A percentile compares a stretch with the other conserved stretches of the same genome.
These are phyloP conservation scores for Eucalyptus sp. DNA, from an alignment of 345 rosid genomes.

Conservation along the genomic window DNA sequence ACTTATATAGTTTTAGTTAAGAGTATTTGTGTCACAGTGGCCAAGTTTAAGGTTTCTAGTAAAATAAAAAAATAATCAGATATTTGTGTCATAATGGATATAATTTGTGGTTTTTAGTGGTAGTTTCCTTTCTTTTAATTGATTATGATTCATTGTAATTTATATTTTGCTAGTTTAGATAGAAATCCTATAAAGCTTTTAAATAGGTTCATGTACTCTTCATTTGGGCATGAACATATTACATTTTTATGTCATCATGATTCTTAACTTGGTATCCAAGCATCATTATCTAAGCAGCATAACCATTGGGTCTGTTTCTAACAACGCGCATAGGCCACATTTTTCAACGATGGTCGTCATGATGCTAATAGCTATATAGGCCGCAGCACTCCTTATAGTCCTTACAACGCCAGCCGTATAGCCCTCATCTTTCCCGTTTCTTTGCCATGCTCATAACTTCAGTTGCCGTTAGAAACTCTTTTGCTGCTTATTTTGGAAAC, in stretches of 20 bases:
- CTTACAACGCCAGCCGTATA: too few species aligned
- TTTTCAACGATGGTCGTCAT: background rate
- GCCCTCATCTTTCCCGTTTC: too few species aligned
- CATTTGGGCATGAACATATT: background rate
- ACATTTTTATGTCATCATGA: background rate
- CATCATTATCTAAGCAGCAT: background rate
- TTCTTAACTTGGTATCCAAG: background rate
- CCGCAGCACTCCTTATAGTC: background rate
- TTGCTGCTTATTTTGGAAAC: too few species aligned
- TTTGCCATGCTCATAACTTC: too few species aligned
- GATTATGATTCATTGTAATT: background rate
- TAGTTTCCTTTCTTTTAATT: background rate
- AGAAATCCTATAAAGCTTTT: too few species aligned
- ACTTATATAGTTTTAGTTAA: too few species aligned
- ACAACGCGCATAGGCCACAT: background rate
- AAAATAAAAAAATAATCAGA: too few species aligned
- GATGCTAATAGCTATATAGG: background rate
- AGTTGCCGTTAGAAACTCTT: too few species aligned
- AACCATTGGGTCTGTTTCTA: background rate
- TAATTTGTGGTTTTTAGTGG: too few species aligned
- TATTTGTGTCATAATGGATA: too few species aligned
- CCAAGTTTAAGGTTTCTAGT: too few species aligned
- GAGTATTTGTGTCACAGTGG: too few species aligned
- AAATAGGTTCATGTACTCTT: background rate
- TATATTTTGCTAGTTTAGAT: background rate